Base-by-base conservation (phyloP, 1,139 yeast species). In the Citeromyces hawaiiensis region DNA sequence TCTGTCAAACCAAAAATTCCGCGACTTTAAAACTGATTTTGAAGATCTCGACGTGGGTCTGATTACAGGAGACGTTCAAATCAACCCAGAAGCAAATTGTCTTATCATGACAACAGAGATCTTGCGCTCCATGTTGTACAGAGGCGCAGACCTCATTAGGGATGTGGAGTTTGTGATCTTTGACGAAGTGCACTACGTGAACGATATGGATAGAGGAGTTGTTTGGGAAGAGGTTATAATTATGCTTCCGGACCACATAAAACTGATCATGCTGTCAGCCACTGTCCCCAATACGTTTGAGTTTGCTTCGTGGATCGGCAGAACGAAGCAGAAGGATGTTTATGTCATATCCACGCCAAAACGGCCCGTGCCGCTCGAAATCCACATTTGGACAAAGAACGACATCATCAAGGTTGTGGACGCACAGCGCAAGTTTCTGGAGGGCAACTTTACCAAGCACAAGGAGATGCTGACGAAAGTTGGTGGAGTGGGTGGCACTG, bases 171-270 rank as follows among this genome's bases (percentile, higher is more conserved):
- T 91, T 70, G 96, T 91, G 18, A 85, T 91, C 36, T 91, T 91
- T 54, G 99, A 91, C 61, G 99, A 91, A 59, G 97, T 91, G 3
- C 99, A 91, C 60, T 91, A 91, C 55, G 95, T 91, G 53, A 87
- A 91, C 53, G 99, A 91, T 62, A 83, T 85, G 43, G 96, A 87
- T 53, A 74, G 99, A 57, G 99, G 99, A 54, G 98, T 91, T 29
- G 99, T 91, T 4, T 91, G 99, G 99, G 99, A 91, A 61, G 99
- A 91, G 58, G 95, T 93, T 7, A 91, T 91, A 44, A 91, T 91
- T 48, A 78, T 91, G 86, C 66, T 91, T 36, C 99, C 99, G 1
- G 96, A 88, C 47, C 94, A 88, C 57, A 94, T 91, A 40, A 86
- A 85, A 50, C 83, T 82, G 53, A 85, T 88, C 44, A 64, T 88